Base-by-base conservation (phyloP, 495 filamentous ascomycete species). In the Bombardia bombarda region DNA sequence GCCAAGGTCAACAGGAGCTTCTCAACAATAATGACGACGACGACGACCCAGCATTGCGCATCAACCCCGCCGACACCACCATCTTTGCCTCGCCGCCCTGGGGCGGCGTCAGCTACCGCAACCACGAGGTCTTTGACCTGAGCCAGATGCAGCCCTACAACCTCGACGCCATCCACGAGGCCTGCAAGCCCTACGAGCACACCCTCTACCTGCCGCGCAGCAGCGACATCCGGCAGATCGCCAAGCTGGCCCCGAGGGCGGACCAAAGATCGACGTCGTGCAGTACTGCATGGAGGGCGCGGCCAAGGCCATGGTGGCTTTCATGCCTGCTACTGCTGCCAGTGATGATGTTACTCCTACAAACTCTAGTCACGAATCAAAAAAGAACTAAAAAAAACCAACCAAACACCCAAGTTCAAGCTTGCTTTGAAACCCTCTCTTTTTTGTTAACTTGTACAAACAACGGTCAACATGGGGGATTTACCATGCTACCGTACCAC, bases 31-130 rank as follows among this genome's bases (percentile, higher is more conserved):
- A 35, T 5, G 20, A 30, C 14, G 13, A 7, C 16, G 2, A 31
- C 13, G 46, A 68, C 4, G 54, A 59, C 16, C 59, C 65, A 2
- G 70, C 71, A 22, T 28, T 67, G 7, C 47, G 43, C 9, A 41
- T 66, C 21, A 56, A 67, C 40, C 23, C 50, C 0, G 30, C 40
- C 0, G 38, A 46, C 1, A 82, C 82, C 25, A 73, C 85, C 9
- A 56, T 96, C 2, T 98, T 97, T 66, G 85, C 83, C 5, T 95
- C 87, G 51, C 92, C 92, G 25, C 92, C 92, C 0, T 98, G 92
- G 92, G 92, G 92, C 46, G 92, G 92, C 2, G 86, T 87, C 3
- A 78, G 75, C 26, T 98, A 98, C 58, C 72, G 73, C 18, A 79
- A 74, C 5, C 80, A 86, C 41, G 63, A 80, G 13, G 73, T 98